Conservation (phyloP, 345 rosid species). For the Pelargonium nanum region DNA sequence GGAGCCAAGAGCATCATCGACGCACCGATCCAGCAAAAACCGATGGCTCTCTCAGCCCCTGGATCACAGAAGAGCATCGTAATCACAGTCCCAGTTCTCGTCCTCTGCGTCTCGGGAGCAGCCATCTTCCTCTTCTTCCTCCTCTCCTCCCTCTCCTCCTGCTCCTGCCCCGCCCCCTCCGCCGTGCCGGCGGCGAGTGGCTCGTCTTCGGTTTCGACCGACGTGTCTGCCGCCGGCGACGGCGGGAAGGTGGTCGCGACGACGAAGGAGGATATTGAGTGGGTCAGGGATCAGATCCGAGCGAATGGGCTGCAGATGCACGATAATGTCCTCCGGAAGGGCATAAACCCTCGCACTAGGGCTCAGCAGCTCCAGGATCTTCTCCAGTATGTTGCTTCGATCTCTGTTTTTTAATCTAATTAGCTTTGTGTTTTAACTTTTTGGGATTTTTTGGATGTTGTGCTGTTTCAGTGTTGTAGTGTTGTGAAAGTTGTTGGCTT, state of each 20-base stretch:
- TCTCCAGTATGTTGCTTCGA: constrained; percentile 33
- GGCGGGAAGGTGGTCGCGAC: constrained; percentile 20
- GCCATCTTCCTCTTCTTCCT: constrained; percentile 64
- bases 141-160: constrained; percentile 55
- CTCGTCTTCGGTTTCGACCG: constrained; percentile 10
- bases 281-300: constrained; percentile 83
- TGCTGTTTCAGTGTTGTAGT: too few relatives aligned
- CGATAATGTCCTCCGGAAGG: constrained; percentile 81
- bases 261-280: constrained; percentile 54
- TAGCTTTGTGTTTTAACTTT: not conserved
- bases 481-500: too few relatives aligned
- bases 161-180: constrained; percentile 40
- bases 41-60: constrained; percentile 20
- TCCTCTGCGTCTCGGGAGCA: constrained; percentile 49
- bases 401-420: not conserved
- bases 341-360: constrained; percentile 90
- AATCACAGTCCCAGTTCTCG: constrained; percentile 54
- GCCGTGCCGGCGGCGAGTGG: constrained; percentile 7
- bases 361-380: constrained; percentile 89
- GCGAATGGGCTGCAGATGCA: constrained; percentile 85
- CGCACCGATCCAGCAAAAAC: not conserved
- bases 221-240: not conserved
- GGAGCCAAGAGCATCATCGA: too few relatives aligned
- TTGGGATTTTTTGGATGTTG: not conserved
- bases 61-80: constrained; percentile 61